Percentiles rank a stretch among this genome's conserved stretches.
phyloP scores from a whole-genome alignment of 148 eudicot species.

The Salicornia ramosissima region DNA sequence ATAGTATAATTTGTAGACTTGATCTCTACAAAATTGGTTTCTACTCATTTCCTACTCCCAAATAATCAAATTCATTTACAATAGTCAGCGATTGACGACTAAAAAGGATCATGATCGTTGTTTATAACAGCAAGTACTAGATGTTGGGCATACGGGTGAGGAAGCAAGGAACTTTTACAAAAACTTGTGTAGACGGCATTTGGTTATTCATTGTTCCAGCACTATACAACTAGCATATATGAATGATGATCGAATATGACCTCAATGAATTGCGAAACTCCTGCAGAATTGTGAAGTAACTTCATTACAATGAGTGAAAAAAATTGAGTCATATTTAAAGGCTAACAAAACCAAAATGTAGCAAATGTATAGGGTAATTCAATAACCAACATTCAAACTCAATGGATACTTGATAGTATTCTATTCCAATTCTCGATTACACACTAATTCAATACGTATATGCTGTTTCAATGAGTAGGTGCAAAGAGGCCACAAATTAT shows the following conservation, averaged over 20 bases:
- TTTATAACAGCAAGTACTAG: background rate
- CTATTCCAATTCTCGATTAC: background rate
- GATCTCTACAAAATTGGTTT: slow-evolving; percentile 12
- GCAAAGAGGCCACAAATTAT: too few relatives aligned
- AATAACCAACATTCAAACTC: background rate
- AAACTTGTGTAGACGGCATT: background rate
- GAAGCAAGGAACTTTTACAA: background rate
- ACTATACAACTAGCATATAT: slow-evolving; percentile 5
- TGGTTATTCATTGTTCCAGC: slow-evolving; percentile 7
- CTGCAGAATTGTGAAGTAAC: slow-evolving; percentile 12
- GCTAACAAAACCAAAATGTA: too few relatives aligned
- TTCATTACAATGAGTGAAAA: background rate
- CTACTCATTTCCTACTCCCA: background rate
- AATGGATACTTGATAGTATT: background rate
- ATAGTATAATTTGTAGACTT: background rate
- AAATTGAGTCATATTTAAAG: background rate
- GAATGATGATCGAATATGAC: background rate
- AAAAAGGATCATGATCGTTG: background rate
- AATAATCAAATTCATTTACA: background rate
- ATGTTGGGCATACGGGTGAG: background rate
- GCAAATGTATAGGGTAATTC: background rate
- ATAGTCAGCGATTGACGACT: background rate
- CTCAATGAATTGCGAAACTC: slow-evolving; percentile 20
- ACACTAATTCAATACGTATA: background rate
- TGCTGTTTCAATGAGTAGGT: too few relatives aligned